Evolutionary conservation across 176 grass and related monocot genomes (phyloP).

Genomic region (Musa beccarii): DNA sequence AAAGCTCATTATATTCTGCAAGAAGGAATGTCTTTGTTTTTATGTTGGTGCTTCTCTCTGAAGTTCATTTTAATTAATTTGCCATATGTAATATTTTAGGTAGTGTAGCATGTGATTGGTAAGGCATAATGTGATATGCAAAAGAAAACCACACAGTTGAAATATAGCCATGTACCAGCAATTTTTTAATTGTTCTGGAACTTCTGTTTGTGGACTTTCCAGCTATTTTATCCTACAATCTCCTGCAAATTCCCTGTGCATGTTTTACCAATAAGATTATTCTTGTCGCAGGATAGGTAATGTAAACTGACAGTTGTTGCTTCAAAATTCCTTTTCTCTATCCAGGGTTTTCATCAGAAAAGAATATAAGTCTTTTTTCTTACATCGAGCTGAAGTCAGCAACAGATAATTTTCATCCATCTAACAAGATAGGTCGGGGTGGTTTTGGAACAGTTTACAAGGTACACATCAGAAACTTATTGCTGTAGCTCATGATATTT

Average conservation of each 20-base stretch:
- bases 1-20: not conserved
- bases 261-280: not conserved
- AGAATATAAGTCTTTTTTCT: conserved; percentile 72
- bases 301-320: not conserved
- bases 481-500: not conserved
- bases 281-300: not conserved
- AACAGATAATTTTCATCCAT: conserved; percentile 57
- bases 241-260: not conserved
- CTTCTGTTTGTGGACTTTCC: not conserved
- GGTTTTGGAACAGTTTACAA: conserved; percentile 86
- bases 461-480: conserved; percentile 30
- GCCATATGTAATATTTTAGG: not conserved
- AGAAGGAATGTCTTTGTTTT: not conserved
- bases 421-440: conserved; percentile 62
- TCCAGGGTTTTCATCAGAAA: conserved; percentile 71
- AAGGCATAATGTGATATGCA: too few relatives aligned
- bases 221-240: not conserved
- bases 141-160: too few relatives aligned
- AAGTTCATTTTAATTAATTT: not conserved
- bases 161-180: too few relatives aligned
- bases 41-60: not conserved
- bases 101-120: not conserved
- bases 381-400: conserved; percentile 69
- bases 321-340: not conserved
- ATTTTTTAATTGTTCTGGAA: too few relatives aligned